A percentile compares a stretch with the other conserved stretches of the same genome.
These are phyloP conservation scores for Epichloe coenophiala DNA, from an alignment of 2,329 filamentous ascomycete species.

Conservation along the genomic window DNA sequence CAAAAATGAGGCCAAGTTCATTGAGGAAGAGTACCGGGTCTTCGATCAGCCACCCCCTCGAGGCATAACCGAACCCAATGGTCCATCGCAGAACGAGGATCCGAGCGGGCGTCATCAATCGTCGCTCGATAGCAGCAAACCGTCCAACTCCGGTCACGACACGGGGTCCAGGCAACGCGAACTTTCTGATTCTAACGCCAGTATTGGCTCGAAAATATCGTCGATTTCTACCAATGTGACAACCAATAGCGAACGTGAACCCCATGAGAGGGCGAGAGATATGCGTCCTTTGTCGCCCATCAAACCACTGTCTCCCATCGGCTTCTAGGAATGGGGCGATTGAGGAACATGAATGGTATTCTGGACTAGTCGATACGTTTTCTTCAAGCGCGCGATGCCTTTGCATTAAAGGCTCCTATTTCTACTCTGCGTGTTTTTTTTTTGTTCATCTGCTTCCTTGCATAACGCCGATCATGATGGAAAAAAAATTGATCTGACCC, in stretches of 20 bases:
- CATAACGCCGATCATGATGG: conserved; percentile 2
- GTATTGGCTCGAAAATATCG: conserved; percentile 28
- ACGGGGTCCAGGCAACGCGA: conserved; percentile 31
- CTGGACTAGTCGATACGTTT: conserved; percentile 2
- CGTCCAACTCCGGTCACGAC: conserved; percentile 20
- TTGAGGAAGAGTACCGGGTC: conserved; percentile 52
- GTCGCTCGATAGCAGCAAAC: conserved; percentile 53
- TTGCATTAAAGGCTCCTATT: not conserved
- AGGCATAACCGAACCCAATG: conserved; percentile 28
- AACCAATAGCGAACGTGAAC: conserved; percentile 26
- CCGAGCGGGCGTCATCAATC: conserved; percentile 22
- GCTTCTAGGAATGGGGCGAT: conserved; percentile 27
- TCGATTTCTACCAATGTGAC: conserved; percentile 32
- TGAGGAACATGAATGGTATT: not conserved
- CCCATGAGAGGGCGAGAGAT: conserved; percentile 21
- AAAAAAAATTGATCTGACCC: not conserved
- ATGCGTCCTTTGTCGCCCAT: conserved; percentile 50
- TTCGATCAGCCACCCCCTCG: conserved; percentile 47
- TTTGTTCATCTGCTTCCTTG: conserved; percentile 1
- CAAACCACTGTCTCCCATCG: conserved; percentile 50
- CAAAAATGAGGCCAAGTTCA: conserved; percentile 71
- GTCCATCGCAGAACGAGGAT: conserved; percentile 12
- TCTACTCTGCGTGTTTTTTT: not conserved
- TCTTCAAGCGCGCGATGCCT: conserved; percentile 3
- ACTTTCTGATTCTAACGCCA: conserved; percentile 29